A percentile compares a stretch with the other conserved stretches of the same genome.
phyloP scores from a whole-genome alignment of 768 basidiomycete species.

The Mycena kentingensis region DNA sequence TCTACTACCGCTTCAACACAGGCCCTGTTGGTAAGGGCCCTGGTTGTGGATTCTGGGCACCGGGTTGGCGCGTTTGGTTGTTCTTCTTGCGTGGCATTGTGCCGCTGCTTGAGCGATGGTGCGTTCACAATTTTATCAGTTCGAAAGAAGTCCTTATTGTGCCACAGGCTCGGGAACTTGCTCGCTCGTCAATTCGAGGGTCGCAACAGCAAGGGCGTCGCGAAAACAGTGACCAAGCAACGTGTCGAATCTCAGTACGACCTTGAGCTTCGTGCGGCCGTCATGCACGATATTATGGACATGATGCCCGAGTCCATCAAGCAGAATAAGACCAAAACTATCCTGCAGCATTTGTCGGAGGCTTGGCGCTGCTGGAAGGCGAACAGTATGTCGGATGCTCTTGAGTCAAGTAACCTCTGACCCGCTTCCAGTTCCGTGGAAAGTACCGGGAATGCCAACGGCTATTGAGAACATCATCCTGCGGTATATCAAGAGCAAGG shows the following conservation, averaged over 20 bases:
- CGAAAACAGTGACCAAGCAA: conserved; percentile 99
- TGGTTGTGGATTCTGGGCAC: conserved; percentile 99
- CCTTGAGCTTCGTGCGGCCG: conserved; percentile 93
- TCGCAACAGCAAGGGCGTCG: conserved; percentile 92
- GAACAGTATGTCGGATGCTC: conserved; percentile 67
- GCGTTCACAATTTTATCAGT: conserved; percentile 19
- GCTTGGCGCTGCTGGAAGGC: conserved; percentile 99
- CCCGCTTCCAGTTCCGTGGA: conserved; percentile 80
- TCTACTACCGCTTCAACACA: conserved; percentile 99
- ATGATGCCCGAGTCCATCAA: conserved; percentile 99
- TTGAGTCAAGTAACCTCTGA: conserved; percentile 1
- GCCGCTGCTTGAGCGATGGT: conserved; percentile 95
- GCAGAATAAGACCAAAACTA: conserved; percentile 99
- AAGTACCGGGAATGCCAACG: conserved; percentile 99
- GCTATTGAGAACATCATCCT: conserved; percentile 99
- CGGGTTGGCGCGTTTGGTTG: conserved; percentile 99
- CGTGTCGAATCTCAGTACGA: conserved; percentile 99
- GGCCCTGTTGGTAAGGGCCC: conserved; percentile 99
- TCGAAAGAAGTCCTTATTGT: background rate
- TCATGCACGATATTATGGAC: conserved; percentile 99
- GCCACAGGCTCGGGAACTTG: conserved; percentile 80
- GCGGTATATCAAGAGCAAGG: conserved; percentile 98
- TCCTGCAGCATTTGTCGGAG: conserved; percentile 95
- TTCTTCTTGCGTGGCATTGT: conserved; percentile 99
- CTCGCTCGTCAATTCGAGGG: conserved; percentile 99